Evolutionary conservation across 2,329 filamentous ascomycete genomes (phyloP).

Genomic region (Aspergillus piperis): DNA sequence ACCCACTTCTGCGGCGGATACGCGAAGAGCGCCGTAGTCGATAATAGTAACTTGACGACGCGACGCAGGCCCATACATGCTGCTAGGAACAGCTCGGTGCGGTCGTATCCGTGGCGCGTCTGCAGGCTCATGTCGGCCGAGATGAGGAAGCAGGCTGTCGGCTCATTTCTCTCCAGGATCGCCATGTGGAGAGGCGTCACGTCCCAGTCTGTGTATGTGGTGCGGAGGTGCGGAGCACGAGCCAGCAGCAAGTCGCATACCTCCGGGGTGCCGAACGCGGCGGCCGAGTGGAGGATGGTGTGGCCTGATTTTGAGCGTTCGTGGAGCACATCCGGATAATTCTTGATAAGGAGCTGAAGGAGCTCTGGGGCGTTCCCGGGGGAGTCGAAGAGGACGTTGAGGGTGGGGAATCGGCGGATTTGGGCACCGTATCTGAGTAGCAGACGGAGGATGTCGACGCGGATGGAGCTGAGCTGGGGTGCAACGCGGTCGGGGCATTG

Average conservation of each 20-base stretch:
- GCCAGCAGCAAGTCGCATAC: not conserved
- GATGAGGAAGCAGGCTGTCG: not conserved
- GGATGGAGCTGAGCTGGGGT: not conserved
- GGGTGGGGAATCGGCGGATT: not conserved
- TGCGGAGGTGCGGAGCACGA: not conserved
- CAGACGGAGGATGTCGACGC: not conserved
- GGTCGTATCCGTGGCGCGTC: not conserved
- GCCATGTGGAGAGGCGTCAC: not conserved
- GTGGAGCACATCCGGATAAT: not conserved
- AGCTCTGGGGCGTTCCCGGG: no score
- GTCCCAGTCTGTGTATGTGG: not conserved
- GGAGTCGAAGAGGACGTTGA: not conserved
- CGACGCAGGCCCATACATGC: not conserved
- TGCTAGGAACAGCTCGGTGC: not conserved
- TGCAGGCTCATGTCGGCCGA: not conserved
- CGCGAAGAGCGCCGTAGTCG: not conserved
- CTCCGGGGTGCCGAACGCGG: not conserved
- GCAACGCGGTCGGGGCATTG: not conserved
- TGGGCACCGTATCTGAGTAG: not conserved
- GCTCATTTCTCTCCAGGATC: not conserved
- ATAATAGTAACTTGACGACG: not conserved
- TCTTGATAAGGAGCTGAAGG: not conserved
- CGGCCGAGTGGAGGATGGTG: not conserved
- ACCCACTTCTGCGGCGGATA: not conserved
- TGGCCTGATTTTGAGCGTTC: not conserved